Evolutionary conservation across 805 yeast genomes (phyloP), one percentile per base, ranked within the genome.

Genomic region (Lipomyces japonicus): DNA sequence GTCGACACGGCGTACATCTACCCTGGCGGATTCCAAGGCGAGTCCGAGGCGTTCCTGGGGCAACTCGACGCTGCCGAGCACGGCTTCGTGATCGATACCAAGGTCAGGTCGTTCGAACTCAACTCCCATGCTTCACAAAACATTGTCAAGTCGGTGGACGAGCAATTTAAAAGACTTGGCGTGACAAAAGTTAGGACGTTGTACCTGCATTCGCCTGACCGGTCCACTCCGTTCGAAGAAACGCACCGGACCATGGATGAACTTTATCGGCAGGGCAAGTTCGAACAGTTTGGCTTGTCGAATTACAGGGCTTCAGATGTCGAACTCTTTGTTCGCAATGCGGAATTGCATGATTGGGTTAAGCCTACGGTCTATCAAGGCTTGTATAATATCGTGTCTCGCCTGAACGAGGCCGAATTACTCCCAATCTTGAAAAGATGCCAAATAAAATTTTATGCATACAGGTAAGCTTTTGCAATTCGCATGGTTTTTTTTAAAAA

Each of bases 361-460:
- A 40, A 51, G 14, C 67, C 67, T 1, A 49, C 65, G 3, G 65
- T 64, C 16, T 62, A 57, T 48, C 67, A 64, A 44, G 67, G 66
- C 21, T 51, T 60, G 25, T 64, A 64, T 50, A 64, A 64, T 42
- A 57, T 63, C 23, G 55, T 64, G 34, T 51, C 65, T 14, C 58
- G 66, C 22, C 46, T 42, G 35, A 44, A 39, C 37, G 67, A 63
- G 45, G 10, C 28, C 4, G 61, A 60, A 10, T 45, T 63, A 19
- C 58, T 63, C 36, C 66, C 67, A 1, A 35, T 57, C 14, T 44
- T 63, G 34, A 45, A 56, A 30, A 51, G 53, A 39, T 46, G 50
- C 16, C 42, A 49, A 1, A 58, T 63, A 16, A 37, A 57, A 12
- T 63, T 62, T 40, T 61, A 56, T 46, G 66, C 65, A 16, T 63